Evolutionary conservation across 139 green algal species (phyloP), one percentile per base, ranked within the genome.

Genomic region (Marvania coccoides): DNA sequence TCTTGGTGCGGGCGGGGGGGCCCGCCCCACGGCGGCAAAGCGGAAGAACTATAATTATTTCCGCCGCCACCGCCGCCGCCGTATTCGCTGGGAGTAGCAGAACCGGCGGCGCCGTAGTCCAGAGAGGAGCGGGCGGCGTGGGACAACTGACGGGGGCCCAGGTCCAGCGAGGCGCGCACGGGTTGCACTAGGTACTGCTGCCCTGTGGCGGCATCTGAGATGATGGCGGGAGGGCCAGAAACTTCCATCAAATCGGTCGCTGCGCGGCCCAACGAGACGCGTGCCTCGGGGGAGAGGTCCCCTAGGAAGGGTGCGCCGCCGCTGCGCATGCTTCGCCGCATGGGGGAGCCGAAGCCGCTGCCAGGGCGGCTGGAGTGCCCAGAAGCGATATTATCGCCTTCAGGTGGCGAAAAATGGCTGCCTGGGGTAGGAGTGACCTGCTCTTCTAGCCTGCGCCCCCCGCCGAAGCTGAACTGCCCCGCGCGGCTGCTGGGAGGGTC

Each of bases 161-260:
- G n/a, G n/a, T 59, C 48, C 12, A 12, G 35, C 9, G 48, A 59
- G 35, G 9, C 9, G 19, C 48, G 48, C 30, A 59, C 12, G 38
- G 59, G 59, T 33, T 66, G 59, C 12, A 66, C 10, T 46, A 66
- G 15, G 24, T 54, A 66, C 10, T 66, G n/a, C 9, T 66, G 34
- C 19, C 59, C 59, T n/a, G n/a, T n/a, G 40, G 23, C n/a, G 38
- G 59, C 35, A 66, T 66, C 59, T n/a, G 42, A 36, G 33, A 66
- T 53, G 9, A 66, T 54, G 26, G 59, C 37, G 13, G 59, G 26
- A 54, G 59, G 59, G 7, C 57, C 26, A n/a, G 19, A 26, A 0
- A 47, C 48, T n/a, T 23, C n/a, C 26, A 46, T 38, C 19, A 19
- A 30, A 26, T 37, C 57, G 13, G 23, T 38, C 23, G 48, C 33